A percentile compares a stretch with the other conserved stretches of the same genome.
Evolutionary conservation across 2,329 filamentous ascomycete species (phyloP).

Genomic region (Aureobasidium mangrovei): DNA sequence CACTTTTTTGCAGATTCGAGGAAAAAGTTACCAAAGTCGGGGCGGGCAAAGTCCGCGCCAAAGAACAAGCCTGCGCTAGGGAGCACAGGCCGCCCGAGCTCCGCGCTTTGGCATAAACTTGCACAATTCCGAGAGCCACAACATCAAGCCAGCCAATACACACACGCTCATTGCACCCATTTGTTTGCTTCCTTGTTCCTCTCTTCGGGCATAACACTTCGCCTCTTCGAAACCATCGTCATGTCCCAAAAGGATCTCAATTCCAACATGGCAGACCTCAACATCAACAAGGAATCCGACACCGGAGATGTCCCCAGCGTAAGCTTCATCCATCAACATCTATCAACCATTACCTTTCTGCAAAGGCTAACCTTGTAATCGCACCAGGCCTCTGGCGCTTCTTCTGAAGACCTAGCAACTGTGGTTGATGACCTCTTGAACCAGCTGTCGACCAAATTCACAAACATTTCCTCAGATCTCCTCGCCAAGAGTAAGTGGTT

Average conservation of each 20-base stretch:
- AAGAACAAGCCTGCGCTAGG: too few relatives aligned
- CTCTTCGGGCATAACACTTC: not conserved
- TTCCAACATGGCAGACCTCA: constrained; percentile 7
- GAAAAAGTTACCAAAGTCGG: not conserved
- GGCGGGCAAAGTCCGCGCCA: not conserved
- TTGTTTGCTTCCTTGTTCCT: not conserved
- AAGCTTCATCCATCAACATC: too few relatives aligned
- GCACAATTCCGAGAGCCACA: too few relatives aligned
- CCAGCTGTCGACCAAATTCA: constrained; percentile 76
- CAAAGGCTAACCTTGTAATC: too few relatives aligned
- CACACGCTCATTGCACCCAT: too few relatives aligned
- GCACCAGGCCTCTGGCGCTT: constrained; percentile 33
- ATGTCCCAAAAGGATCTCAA: constrained; percentile 10
- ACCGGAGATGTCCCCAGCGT: too few relatives aligned
- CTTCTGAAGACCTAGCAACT: constrained; percentile 57
- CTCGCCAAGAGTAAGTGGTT: constrained; percentile 68
- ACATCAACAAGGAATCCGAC: constrained; percentile 10
- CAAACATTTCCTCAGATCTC: constrained; percentile 74
- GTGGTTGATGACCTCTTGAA: constrained; percentile 83
- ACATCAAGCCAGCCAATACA: too few relatives aligned
- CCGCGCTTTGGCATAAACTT: too few relatives aligned
- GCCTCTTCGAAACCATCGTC: not conserved
- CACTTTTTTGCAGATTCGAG: not conserved
- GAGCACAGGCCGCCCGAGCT: too few relatives aligned
- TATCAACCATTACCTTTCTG: too few relatives aligned